Evolutionary conservation across 2,329 filamentous ascomycete species (phyloP).

Genomic region (Aplosporella prunicola): DNA sequence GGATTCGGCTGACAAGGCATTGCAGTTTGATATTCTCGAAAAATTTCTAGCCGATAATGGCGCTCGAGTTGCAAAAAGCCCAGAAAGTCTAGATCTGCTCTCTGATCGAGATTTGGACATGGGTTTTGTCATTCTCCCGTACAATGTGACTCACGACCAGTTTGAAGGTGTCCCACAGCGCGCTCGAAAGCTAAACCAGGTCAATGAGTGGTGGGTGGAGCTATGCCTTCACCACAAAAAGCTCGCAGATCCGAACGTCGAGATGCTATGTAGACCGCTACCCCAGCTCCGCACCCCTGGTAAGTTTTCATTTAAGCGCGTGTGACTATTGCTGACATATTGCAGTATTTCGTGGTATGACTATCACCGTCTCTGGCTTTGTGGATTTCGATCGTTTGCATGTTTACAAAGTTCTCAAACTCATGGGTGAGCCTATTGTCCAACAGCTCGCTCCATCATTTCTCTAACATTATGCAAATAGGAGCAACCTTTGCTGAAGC

Average conservation of each 20-base stretch:
- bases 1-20: constrained; percentile 16
- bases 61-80: constrained; percentile 22
- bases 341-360: constrained; percentile 56
- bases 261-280: constrained; percentile 71
- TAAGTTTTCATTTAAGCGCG: not conserved
- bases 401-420: constrained; percentile 62
- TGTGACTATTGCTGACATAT: not conserved
- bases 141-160: constrained; percentile 28
- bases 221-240: constrained; percentile 69
- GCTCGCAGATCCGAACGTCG: constrained; percentile 57
- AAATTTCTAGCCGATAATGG: constrained; percentile 25
- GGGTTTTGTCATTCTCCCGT: constrained; percentile 37
- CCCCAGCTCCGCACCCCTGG: constrained; percentile 4
- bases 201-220: constrained; percentile 93
- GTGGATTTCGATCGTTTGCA: constrained; percentile 77
- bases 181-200: constrained; percentile 31
- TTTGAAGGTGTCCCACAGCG: constrained; percentile 25
- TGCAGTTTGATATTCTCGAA: constrained; percentile 25
- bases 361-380: constrained; percentile 74
- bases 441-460: too few relatives aligned
- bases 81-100: constrained; percentile 19
- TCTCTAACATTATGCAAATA: constrained; percentile 19
- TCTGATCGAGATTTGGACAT: constrained; percentile 20
- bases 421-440: constrained; percentile 48
- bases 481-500: constrained; percentile 73